Conservation (phyloP, 768 basidiomycete species). For the Boletellus ananiceps region DNA sequence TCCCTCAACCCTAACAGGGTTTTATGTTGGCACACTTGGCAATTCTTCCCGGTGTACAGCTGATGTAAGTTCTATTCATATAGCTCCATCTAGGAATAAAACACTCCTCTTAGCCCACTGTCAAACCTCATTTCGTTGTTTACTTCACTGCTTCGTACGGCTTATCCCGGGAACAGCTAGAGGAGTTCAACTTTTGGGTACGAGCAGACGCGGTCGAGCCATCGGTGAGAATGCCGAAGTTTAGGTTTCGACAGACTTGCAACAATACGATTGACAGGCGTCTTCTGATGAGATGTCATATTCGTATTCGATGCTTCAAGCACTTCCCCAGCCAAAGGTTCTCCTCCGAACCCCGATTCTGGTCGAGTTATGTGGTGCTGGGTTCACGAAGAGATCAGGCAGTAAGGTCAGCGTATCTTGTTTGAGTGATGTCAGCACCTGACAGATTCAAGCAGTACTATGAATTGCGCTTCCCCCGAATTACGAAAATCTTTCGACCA, state of each 20-base stretch:
- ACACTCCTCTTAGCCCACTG: constrained; percentile 31
- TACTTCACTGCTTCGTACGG: constrained; percentile 81
- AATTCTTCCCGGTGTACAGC: constrained; percentile 41
- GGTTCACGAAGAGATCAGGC: constrained; percentile 66
- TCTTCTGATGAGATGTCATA: constrained; percentile 41
- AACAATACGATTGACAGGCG: constrained; percentile 2
- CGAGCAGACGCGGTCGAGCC: constrained; percentile 25
- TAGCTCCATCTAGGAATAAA: background rate
- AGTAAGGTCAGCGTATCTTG: constrained; percentile 43
- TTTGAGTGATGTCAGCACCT: background rate
- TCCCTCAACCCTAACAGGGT: constrained; percentile 69
- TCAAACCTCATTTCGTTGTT: constrained; percentile 60
- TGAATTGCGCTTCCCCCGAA: constrained; percentile 78
- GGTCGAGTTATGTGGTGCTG: constrained; percentile 74
- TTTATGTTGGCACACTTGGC: constrained; percentile 67
- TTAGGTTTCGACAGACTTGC: background rate
- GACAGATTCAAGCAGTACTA: constrained; percentile 51
- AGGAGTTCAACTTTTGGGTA: constrained; percentile 66
- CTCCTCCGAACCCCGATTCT: constrained; percentile 61
- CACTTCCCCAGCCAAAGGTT: constrained; percentile 48
- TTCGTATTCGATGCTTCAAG: constrained; percentile 46
- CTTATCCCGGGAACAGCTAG: constrained; percentile 58
- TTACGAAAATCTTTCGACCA: constrained; percentile 61
- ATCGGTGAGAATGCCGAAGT: constrained; percentile 10
- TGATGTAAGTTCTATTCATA: constrained; percentile 33